Conservation (phyloP, 208 protist genomes). For the Wallacemonas collosoma region DNA sequence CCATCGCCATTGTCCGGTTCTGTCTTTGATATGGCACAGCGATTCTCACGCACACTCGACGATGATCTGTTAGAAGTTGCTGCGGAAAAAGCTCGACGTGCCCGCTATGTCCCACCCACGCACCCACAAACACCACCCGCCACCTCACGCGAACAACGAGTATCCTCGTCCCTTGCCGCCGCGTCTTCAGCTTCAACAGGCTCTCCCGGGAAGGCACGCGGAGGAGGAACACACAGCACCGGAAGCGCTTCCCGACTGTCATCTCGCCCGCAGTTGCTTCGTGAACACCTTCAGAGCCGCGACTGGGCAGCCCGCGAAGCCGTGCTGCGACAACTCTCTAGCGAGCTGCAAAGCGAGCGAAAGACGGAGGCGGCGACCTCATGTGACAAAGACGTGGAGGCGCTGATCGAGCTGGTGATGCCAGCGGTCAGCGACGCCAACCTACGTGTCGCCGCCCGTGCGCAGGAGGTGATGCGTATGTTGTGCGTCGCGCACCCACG, state of each 20-base stretch:
- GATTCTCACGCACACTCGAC: conserved; percentile 18
- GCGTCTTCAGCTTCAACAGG: no score
- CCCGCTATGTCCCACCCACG: background rate
- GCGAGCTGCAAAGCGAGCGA: no score
- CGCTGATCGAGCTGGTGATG: conserved; percentile 17
- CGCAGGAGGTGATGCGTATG: conserved; percentile 39
- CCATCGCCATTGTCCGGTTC: background rate
- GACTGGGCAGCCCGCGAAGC: conserved; percentile 5
- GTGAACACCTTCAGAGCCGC: background rate
- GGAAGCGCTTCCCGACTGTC: background rate
- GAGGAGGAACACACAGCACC: no score
- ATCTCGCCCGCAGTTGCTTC: background rate
- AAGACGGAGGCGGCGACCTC: background rate
- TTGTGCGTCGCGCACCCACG: conserved; percentile 25
- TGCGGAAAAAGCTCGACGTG: conserved; percentile 21
- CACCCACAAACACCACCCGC: no score
- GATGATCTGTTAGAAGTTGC: conserved; percentile 36
- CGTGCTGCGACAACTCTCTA: background rate
- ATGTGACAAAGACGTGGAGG: conserved; percentile 21
- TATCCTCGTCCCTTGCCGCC: no score
- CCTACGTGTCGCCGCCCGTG: conserved; percentile 25
- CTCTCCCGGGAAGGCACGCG: no score
- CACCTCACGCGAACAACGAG: no score
- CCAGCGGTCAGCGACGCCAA: conserved; percentile 7
- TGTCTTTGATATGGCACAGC: conserved; percentile 7